Percentiles rank a stretch among this genome's conserved stretches.
These are phyloP conservation scores for Forsythia viridissima DNA, from an alignment of 257 asterid genomes.

Conservation along the genomic window DNA sequence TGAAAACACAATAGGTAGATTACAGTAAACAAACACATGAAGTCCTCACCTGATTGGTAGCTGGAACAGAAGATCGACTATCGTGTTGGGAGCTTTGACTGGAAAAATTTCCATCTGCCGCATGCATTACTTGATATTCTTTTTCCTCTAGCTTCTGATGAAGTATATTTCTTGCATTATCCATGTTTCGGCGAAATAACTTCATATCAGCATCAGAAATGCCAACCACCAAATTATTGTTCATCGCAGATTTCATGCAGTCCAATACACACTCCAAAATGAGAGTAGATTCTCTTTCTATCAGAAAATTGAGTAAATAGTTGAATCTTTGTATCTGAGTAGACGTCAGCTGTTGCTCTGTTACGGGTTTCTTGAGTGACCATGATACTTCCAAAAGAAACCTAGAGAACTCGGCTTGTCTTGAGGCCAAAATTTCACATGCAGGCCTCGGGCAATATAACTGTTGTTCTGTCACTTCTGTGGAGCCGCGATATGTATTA, in stretches of 20 bases:
- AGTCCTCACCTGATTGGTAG: conserved; percentile 40
- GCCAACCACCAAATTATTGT: conserved; percentile 34
- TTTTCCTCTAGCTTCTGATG: conserved; percentile 33
- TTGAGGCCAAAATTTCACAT: conserved; percentile 48
- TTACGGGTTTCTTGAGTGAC: conserved; percentile 61
- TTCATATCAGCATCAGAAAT: conserved; percentile 48
- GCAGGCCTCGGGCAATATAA: conserved; percentile 30
- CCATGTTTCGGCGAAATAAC: conserved; percentile 42
- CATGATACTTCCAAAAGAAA: conserved; percentile 79
- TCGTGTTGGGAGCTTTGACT: conserved; percentile 30
- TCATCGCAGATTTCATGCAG: conserved; percentile 40
- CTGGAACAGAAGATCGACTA: conserved; percentile 18
- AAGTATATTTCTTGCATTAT: conserved; percentile 42
- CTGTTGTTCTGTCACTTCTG: conserved; percentile 20
- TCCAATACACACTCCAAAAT: conserved; percentile 52
- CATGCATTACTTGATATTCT: conserved; percentile 20
- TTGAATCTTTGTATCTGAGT: conserved; percentile 55
- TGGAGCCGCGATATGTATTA: conserved; percentile 27
- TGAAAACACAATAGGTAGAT: background rate
- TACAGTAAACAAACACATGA: background rate
- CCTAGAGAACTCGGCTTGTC: conserved; percentile 51
- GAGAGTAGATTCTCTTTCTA: conserved; percentile 53
- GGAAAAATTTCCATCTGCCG: conserved; percentile 19
- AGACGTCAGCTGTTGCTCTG: conserved; percentile 41
- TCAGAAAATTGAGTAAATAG: conserved; percentile 50